Conservation (phyloP, 2,329 filamentous ascomycete genomes). For the Sclerotinia sclerotiorum region DNA sequence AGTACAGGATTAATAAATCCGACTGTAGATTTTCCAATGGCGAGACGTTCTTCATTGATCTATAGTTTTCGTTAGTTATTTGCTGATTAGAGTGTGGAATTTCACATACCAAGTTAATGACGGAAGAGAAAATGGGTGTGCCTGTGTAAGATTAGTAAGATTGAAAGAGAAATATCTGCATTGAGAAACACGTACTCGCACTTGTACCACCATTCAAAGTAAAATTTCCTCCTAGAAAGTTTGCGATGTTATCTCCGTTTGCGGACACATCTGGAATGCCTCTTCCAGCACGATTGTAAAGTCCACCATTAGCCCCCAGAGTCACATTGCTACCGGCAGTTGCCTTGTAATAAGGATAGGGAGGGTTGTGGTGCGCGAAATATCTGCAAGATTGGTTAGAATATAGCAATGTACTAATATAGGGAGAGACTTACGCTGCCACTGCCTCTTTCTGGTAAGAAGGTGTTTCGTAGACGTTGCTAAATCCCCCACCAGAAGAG, state of each 20-base stretch:
- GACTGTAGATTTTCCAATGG: slow-evolving; percentile 41
- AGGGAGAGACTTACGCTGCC: slow-evolving; percentile 5
- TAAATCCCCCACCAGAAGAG: slow-evolving; percentile 75
- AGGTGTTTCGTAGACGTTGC: slow-evolving; percentile 50
- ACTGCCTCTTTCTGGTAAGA: slow-evolving; percentile 47
- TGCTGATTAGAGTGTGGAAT: too few species aligned
- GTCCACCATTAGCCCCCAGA: slow-evolving; percentile 46
- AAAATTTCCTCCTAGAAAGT: neutral
- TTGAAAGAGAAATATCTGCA: neutral
- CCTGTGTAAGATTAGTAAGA: slow-evolving; percentile 33
- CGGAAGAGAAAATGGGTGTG: slow-evolving; percentile 21
- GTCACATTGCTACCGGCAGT: slow-evolving; percentile 28
- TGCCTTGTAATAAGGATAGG: slow-evolving; percentile 31
- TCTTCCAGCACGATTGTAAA: slow-evolving; percentile 47
- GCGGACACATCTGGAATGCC: slow-evolving; percentile 51
- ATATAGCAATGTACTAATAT: neutral
- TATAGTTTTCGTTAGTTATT: neutral
- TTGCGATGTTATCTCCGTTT: slow-evolving; percentile 41
- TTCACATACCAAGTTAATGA: slow-evolving; percentile 20
- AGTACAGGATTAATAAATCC: slow-evolving; percentile 44
- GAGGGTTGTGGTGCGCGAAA: slow-evolving; percentile 33
- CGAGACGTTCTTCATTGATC: slow-evolving; percentile 45
- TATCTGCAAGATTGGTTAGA: slow-evolving; percentile 25
- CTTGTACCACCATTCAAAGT: slow-evolving; percentile 20
- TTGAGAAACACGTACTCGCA: slow-evolving; percentile 16